phyloP scores from a whole-genome alignment of 768 basidiomycete genomes.

The Mycena venus region DNA sequence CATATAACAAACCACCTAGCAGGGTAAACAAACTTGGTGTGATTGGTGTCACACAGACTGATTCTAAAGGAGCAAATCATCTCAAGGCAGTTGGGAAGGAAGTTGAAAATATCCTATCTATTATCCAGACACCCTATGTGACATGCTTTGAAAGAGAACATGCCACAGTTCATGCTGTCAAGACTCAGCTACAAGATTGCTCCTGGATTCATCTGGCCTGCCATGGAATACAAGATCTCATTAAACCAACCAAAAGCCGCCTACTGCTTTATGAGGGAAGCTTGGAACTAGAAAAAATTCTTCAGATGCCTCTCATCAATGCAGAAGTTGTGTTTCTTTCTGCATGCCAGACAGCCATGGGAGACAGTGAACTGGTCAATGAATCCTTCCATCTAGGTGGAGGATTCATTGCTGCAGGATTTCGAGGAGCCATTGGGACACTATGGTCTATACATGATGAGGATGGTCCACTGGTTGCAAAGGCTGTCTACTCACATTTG shows the following conservation, averaged over 20 bases:
- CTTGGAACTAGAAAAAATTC: neutral
- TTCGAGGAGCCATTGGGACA: neutral
- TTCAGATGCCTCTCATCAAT: neutral
- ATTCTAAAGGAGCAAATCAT: neutral
- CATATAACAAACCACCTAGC: neutral
- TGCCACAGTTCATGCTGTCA: neutral
- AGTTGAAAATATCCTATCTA: neutral
- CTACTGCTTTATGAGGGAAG: neutral
- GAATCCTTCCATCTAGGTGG: neutral
- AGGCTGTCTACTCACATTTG: neutral
- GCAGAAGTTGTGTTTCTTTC: neutral
- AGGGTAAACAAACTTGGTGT: neutral
- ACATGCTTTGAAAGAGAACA: no score
- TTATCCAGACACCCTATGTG: no score
- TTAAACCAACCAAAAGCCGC: neutral
- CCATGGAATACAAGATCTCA: neutral
- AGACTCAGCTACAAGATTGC: neutral
- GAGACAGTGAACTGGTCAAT: neutral
- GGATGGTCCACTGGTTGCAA: neutral
- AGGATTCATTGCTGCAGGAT: conserved; percentile 1
- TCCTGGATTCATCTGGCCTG: neutral
- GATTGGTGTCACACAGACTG: neutral
- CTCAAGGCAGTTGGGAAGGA: neutral
- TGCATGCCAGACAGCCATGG: conserved; percentile 1
- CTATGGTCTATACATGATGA: neutral